These are phyloP conservation scores for Aspergillus amoenus DNA, from an alignment of 2,329 filamentous ascomycete species.

Conservation along the genomic window DNA sequence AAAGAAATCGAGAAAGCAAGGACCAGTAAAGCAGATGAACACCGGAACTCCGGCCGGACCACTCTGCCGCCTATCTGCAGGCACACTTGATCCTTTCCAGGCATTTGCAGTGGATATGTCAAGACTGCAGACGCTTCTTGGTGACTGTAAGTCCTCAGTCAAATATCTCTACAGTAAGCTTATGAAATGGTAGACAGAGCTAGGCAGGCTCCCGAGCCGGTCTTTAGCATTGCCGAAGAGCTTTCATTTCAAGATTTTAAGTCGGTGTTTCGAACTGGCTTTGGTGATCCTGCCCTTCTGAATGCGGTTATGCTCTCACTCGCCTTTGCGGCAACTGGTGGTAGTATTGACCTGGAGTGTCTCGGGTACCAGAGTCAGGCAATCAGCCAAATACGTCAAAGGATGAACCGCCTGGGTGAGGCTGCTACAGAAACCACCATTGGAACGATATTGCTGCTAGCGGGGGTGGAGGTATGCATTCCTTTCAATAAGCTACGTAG, in stretches of 20 bases:
- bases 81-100: slow-evolving; percentile 3
- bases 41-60: not conserved
- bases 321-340: not conserved
- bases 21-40: not conserved
- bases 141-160: not conserved
- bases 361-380: slow-evolving; percentile 2
- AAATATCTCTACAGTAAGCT: too few species aligned
- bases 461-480: not conserved
- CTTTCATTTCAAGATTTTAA: slow-evolving; percentile 5
- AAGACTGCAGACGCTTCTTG: not conserved
- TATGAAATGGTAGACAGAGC: not conserved
- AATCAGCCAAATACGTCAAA: slow-evolving; percentile 4
- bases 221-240: slow-evolving; percentile 7
- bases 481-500: not conserved
- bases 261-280: slow-evolving; percentile 1
- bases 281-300: slow-evolving; percentile 2
- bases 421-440: slow-evolving; percentile 4
- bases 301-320: slow-evolving; percentile 4
- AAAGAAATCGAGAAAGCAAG: not conserved
- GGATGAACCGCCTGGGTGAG: not conserved
- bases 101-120: slow-evolving; percentile 5
- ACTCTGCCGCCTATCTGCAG: not conserved
- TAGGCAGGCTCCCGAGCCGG: slow-evolving; percentile 5
- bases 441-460: slow-evolving; percentile 1
- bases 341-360: not conserved